Evolutionary conservation across 768 basidiomycete genomes (phyloP).

Genomic region (Goffeauzyma gilvescens): DNA sequence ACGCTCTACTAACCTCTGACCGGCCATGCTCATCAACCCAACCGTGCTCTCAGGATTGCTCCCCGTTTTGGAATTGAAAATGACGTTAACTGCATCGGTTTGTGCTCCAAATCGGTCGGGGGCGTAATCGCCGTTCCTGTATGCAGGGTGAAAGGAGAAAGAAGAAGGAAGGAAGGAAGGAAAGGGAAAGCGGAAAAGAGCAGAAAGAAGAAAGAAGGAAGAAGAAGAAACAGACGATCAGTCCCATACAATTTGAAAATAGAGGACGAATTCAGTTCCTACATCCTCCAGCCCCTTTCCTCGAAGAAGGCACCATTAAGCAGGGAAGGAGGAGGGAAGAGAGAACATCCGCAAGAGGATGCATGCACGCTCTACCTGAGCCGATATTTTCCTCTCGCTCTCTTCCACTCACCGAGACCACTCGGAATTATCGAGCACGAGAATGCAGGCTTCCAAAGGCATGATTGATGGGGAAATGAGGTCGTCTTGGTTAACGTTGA

Average conservation of each 20-base stretch:
- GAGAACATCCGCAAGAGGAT: not conserved
- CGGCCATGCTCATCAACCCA: conserved; percentile 94
- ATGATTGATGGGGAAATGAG: conserved; percentile 34
- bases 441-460: conserved; percentile 96
- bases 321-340: not conserved
- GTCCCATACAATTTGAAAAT: conserved; percentile 1
- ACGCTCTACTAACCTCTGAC: conserved; percentile 53
- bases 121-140: conserved; percentile 25
- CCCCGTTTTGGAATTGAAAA: conserved; percentile 83
- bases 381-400: too few species aligned
- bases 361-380: conserved; percentile 54
- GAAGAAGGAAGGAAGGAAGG: not conserved
- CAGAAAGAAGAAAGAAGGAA: not conserved
- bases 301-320: not conserved
- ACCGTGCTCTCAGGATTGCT: conserved; percentile 96
- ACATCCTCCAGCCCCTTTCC: not conserved
- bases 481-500: too few species aligned
- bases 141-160: not conserved
- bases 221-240: not conserved
- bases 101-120: conserved; percentile 63
- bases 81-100: conserved; percentile 67
- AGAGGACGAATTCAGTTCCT: conserved; percentile 4
- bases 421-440: too few species aligned
- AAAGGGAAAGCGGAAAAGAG: not conserved
- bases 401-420: too few species aligned